Evolutionary conservation across 495 filamentous ascomycete genomes (phyloP), one percentile per base, ranked within the genome.

Genomic region (Corynascus novoguineensis): DNA sequence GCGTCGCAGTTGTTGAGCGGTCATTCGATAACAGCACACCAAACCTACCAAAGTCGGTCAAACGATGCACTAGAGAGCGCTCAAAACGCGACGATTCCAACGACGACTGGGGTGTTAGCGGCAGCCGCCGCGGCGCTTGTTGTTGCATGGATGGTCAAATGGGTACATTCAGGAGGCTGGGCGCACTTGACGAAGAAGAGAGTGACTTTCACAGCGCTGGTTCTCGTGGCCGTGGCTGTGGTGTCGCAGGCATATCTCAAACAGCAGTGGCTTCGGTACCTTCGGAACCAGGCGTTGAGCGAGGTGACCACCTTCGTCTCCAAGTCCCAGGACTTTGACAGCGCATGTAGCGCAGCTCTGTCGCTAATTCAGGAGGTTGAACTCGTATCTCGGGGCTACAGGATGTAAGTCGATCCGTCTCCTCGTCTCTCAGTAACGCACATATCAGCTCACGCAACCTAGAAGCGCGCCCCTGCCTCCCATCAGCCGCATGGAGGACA

Each of bases 281-380:
- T 96, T 22, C 80, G 91, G 45, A 81, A 86, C 51, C 85, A 90
- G 70, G 85, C 87, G 6, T 75, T 97, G 41, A 78, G 85, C 27
- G 84, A 85, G 56, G 87, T 87, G n/a, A 81, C 83, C 9, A 65
- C 70, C 0, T 86, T 97, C 57, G 84, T 95, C 54, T 75, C 82
- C 25, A 84, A 82, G 60, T 83, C 90, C 37, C 92, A 93, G 60
- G 84, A 87, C 22, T 90, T 95, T 59, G 91, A 97, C 69, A 82
- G 85, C 29, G 85, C 88, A 29, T 86, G 82, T 32, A 86, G 86
- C 50, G 84, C 90, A 25, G 87, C 90, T 2, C 76, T 98, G 31
- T 86, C 86, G 31, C 81, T 97, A 50, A 87, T 98, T 57, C 92
- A 97, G 73, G 93, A 98, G 69, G 92, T 97, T 19, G 93, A 97